These are phyloP conservation scores for Rhodamnia argentea DNA, from an alignment of 345 rosid species.

Conservation along the genomic window DNA sequence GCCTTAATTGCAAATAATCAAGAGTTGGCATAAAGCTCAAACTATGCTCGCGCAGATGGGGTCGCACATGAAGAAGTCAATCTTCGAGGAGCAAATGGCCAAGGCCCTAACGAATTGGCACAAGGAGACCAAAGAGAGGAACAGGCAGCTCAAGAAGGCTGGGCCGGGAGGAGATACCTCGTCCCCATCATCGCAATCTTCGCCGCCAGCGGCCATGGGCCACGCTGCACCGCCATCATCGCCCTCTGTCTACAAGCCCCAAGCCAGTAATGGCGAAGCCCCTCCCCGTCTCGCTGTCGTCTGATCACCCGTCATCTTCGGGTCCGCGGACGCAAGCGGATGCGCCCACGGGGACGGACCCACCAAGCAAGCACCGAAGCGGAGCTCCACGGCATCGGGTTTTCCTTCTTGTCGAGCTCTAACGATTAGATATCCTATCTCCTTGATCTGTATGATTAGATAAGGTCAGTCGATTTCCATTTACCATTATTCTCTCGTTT, in stretches of 20 bases:
- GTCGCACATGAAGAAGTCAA: slow-evolving; percentile 46
- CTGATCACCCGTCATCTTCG: background rate
- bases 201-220: background rate
- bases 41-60: slow-evolving; percentile 30
- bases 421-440: background rate
- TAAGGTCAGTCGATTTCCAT: background rate
- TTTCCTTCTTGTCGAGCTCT: background rate
- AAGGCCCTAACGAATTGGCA: slow-evolving; percentile 41
- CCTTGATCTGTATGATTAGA: background rate
- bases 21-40: background rate
- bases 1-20: background rate
- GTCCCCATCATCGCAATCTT: background rate
- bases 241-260: background rate
- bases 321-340: background rate
- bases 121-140: slow-evolving; percentile 25
- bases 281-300: background rate
- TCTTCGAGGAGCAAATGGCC: slow-evolving; percentile 51
- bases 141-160: slow-evolving; percentile 5
- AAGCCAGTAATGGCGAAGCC: background rate
- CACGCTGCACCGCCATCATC: background rate
- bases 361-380: background rate
- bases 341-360: background rate
- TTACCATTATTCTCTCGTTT: background rate
- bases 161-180: background rate
- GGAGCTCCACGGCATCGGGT: background rate